Percentiles rank a stretch among this genome's conserved stretches.
Conservation (phyloP, 1,284 basidiomycete species). For the Moniliella sp. region DNA sequence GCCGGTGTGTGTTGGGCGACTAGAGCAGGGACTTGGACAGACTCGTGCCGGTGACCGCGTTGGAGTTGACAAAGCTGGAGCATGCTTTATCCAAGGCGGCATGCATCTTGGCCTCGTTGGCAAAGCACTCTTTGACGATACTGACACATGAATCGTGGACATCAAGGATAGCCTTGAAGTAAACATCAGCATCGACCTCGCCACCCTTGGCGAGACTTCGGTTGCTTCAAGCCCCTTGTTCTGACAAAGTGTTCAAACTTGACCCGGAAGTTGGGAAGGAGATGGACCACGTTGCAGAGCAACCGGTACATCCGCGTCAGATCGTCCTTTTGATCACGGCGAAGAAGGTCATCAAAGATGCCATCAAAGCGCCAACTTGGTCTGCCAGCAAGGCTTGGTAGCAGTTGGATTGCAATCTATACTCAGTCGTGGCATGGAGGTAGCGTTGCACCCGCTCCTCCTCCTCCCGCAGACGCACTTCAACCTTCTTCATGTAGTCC, state of each 20-base stretch:
- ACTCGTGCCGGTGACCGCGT: conserved; percentile 44
- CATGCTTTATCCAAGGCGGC: conserved; percentile 81
- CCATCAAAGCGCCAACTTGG: conserved; percentile 73
- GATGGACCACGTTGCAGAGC: conserved; percentile 66
- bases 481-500: conserved; percentile 91
- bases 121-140: conserved; percentile 72
- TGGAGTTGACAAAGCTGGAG: conserved; percentile 82
- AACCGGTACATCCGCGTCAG: conserved; percentile 66
- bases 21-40: conserved; percentile 64
- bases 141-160: conserved; percentile 81
- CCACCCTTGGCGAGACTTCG: conserved; percentile 37
- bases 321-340: conserved; percentile 80
- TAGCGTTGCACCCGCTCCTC: conserved; percentile 86
- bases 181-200: conserved; percentile 52
- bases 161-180: conserved; percentile 72
- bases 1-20: conserved; percentile 77
- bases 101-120: conserved; percentile 78
- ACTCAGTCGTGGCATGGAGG: conserved; percentile 45
- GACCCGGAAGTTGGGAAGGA: conserved; percentile 71
- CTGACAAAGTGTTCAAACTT: conserved; percentile 88
- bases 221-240: conserved; percentile 63
- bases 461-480: conserved; percentile 74
- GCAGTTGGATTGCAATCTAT: conserved; percentile 38
- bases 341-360: conserved; percentile 74
- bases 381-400: conserved; percentile 77